These are phyloP conservation scores for Aspergillus sp. DNA, from an alignment of 2,329 filamentous ascomycete genomes.

Conservation along the genomic window DNA sequence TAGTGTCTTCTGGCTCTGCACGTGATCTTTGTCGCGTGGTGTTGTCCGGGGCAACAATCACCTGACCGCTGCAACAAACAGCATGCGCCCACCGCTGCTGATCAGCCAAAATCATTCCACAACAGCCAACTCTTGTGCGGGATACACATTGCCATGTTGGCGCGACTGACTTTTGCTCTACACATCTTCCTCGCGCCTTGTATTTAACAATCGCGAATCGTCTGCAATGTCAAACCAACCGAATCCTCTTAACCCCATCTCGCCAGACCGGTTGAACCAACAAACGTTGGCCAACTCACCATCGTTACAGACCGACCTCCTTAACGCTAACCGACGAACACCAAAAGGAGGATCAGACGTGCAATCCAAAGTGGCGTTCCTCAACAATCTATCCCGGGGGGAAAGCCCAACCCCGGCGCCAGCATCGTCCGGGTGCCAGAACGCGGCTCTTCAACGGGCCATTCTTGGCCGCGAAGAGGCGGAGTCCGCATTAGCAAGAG, in stretches of 20 bases:
- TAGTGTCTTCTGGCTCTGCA: not conserved
- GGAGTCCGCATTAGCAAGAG: slow-evolving; percentile 28
- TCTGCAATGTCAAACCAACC: slow-evolving; percentile 24
- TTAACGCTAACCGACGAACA: slow-evolving; percentile 28
- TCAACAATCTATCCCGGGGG: slow-evolving; percentile 35
- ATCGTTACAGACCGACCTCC: slow-evolving; percentile 26
- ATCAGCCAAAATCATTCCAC: not conserved
- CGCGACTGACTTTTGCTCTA: not conserved
- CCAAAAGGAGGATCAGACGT: slow-evolving; percentile 34
- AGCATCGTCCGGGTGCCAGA: slow-evolving; percentile 26
- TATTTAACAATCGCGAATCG: slow-evolving; percentile 23
- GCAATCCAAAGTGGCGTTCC: slow-evolving; percentile 39
- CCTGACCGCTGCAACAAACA: slow-evolving; percentile 16
- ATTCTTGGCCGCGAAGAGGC: slow-evolving; percentile 40
- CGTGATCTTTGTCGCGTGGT: not conserved
- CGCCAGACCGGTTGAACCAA: slow-evolving; percentile 43
- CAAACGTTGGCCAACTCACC: slow-evolving; percentile 34
- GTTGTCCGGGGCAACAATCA: slow-evolving; percentile 26
- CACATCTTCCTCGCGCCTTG: slow-evolving; percentile 2
- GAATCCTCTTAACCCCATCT: slow-evolving; percentile 34
- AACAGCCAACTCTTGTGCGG: too few species aligned
- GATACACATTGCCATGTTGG: slow-evolving; percentile 1
- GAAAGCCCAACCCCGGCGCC: slow-evolving; percentile 20
- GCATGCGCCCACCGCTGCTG: slow-evolving; percentile 12
- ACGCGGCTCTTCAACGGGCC: slow-evolving; percentile 36